Percentiles rank a stretch among this genome's conserved stretches.
These are phyloP conservation scores for Phellinidium pouzarii DNA, from an alignment of 1,284 basidiomycete genomes.

Conservation along the genomic window DNA sequence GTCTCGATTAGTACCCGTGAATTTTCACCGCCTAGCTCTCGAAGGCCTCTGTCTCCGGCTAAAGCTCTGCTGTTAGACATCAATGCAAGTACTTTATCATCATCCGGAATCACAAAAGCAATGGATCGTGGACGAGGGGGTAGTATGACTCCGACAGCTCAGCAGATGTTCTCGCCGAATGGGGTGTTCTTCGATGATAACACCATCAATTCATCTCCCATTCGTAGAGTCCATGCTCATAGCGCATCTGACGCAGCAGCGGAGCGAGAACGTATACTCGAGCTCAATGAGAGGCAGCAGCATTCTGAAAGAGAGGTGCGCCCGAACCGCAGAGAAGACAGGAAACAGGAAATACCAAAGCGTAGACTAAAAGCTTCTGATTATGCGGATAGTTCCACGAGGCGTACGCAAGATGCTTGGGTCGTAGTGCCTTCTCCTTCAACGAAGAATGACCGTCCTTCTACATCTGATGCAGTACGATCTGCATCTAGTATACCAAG, in stretches of 20 bases:
- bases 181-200: slow-evolving; percentile 34
- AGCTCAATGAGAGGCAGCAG: slow-evolving; percentile 32
- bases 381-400: background rate
- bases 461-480: slow-evolving; percentile 27
- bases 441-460: slow-evolving; percentile 27
- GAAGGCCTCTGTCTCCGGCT: slow-evolving; percentile 17
- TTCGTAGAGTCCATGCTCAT: slow-evolving; percentile 32
- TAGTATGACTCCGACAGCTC: slow-evolving; percentile 2
- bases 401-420: slow-evolving; percentile 35
- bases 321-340: slow-evolving; percentile 20
- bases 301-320: slow-evolving; percentile 26
- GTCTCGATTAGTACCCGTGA: slow-evolving; percentile 8
- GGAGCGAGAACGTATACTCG: slow-evolving; percentile 40
- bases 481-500: slow-evolving; percentile 19
- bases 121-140: slow-evolving; percentile 4
- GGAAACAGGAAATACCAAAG: slow-evolving; percentile 11
- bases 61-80: slow-evolving; percentile 7
- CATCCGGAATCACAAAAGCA: background rate
- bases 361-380: slow-evolving; percentile 8
- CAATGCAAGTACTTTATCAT: background rate
- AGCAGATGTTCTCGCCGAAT: slow-evolving; percentile 15
- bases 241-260: slow-evolving; percentile 42
- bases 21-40: slow-evolving; percentile 11
- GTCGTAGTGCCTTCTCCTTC: slow-evolving; percentile 34
- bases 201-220: slow-evolving; percentile 26